Evolutionary conservation across 2,329 filamentous ascomycete genomes (phyloP).

Genomic region (Pestalotiopsis sp.): DNA sequence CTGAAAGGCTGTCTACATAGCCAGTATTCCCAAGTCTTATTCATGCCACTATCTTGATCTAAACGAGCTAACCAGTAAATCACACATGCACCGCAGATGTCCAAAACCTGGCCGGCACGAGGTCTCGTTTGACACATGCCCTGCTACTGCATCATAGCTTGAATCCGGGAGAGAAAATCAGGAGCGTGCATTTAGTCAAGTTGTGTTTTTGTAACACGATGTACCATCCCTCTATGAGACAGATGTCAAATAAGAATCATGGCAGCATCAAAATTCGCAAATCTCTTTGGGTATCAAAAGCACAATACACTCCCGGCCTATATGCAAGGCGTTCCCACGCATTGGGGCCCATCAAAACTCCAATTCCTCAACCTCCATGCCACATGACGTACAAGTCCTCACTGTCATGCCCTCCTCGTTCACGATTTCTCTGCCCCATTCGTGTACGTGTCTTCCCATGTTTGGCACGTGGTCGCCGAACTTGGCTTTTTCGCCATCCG

Average conservation of each 20-base stretch:
- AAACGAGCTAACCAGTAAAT: no score
- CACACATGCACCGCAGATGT: no score
- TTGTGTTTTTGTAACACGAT: no score
- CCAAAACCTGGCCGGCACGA: no score
- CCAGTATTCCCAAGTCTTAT: no score
- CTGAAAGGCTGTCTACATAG: no score
- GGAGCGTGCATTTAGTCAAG: no score
- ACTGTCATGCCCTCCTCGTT: slow-evolving; percentile 74
- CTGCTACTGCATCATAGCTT: no score
- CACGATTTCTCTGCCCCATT: slow-evolving; percentile 76
- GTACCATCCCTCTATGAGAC: no score
- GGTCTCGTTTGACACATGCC: no score
- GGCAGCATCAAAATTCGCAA: background rate
- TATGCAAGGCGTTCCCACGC: background rate
- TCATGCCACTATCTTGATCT: no score
- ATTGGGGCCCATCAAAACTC: slow-evolving; percentile 55
- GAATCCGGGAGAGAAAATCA: no score
- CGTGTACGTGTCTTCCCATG: slow-evolving; percentile 80
- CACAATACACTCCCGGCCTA: background rate
- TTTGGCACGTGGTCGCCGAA: slow-evolving; percentile 79
- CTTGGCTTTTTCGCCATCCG: slow-evolving; percentile 45
- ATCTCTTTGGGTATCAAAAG: background rate
- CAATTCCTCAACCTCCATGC: slow-evolving; percentile 79
- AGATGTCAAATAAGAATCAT: background rate
- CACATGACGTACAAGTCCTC: slow-evolving; percentile 78